Evolutionary conservation across 257 asterid genomes (phyloP), one percentile per base, ranked within the genome.

Genomic region (Nicotiana undulata): DNA sequence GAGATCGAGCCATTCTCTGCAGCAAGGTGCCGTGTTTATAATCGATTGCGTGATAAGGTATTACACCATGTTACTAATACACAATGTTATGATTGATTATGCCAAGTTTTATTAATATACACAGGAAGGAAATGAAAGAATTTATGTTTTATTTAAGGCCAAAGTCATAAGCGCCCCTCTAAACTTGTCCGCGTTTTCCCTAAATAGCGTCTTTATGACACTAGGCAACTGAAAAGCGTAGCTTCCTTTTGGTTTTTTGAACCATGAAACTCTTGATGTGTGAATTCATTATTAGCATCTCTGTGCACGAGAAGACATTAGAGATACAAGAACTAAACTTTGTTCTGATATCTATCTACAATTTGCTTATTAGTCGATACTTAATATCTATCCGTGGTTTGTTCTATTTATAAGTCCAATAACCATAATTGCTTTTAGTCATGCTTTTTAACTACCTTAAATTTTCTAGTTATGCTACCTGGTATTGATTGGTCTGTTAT

Each of bases 1-100:
- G 92, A 92, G 86, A 88, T 87, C 17, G 93, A 94, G 83, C 95
- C 93, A 2, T 89, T 91, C 83, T 96, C 99, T 26, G 91, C 95
- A 9, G 96, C 99, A 26, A 90, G 98, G 85, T 91, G 97, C 16
- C 88, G 94, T 29, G 86, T 86, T 81, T 92, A 49, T 86, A 89
- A 85, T 84, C 89, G 92, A 88, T 49, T 83, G 79, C 81, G 85
- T 64, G 83, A 86, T 79, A 93, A 91, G 97, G 97, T 94, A 84
- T 32, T 13, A 15, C 44, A 59, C 51, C 82, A 20, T 58, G 46
- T 13, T 58, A 46, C 72, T 20, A 9, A 16, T 75, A 40, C 34
- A 29, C 31, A 59, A 32, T 7, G 20, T 44, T 37, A 24, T 44
- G 59, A 70, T 20, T 70, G 77, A 32, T 44, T 9, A 29, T 40